Evolutionary conservation across 495 filamentous ascomycete genomes (phyloP), one percentile per base, ranked within the genome.

Genomic region (Daldinia loculata): DNA sequence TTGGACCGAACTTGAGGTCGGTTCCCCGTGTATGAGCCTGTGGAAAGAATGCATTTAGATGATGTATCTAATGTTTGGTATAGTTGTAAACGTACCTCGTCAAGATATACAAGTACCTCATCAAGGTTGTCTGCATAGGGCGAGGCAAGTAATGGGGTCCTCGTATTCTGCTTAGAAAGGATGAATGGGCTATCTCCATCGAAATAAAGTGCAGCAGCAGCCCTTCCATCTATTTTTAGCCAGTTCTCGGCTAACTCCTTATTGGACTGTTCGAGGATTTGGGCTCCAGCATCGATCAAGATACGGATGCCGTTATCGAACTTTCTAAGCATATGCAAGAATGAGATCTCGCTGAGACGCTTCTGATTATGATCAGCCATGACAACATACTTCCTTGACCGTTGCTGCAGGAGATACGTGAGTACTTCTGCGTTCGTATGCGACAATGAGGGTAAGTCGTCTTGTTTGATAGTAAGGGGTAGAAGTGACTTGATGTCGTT

Each of bases 391-490:
- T 39, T 8, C 14, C 80, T 76, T 24, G 82, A 85, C 24, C 80
- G 77, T 1, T 63, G 36, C 22, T 84, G 72, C 2, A 87, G 78
- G 4, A 87, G 75, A 56, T 87, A 86, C 1, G 81, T 79, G 39
- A 86, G 68, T 0, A 88, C 85, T 64, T 86, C 83, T 0, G 84
- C 83, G 66, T 85, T 87, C 4, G 84, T 86, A 59, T 85, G 82
- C 0, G 75, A 74, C 2, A 86, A 69, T 0, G 69, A 62, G 3
- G 76, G 75, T 0, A 88, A 81, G 66, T 88, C 84, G 6, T 82
- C 62, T 67, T 88, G 85, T 50, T 74, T 78, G 66, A 87, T 84
- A 4, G 75, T 86, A 32, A 88, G 66, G 0, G 85, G 85, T 9
- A 87, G 70, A 70, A 86, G 77, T 1, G 70, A 69, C 32, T 81